These are phyloP conservation scores for Lactifluus rugatus DNA, from an alignment of 768 basidiomycete species.

Conservation along the genomic window DNA sequence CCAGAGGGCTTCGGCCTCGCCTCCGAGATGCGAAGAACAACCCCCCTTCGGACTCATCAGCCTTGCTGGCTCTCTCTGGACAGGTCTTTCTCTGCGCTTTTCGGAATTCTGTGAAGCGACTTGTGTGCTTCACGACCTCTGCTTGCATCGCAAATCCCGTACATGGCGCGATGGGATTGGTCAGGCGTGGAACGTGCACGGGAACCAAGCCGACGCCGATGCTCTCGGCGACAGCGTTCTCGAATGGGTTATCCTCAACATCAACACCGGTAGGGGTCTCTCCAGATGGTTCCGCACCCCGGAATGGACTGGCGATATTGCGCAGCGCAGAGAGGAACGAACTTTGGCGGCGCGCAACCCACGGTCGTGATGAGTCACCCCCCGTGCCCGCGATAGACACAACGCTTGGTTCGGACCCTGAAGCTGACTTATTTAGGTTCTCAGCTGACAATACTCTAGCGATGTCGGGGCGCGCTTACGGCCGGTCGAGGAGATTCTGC, in stretches of 20 bases:
- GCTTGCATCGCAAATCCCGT: conserved; percentile 16
- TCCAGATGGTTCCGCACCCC: conserved; percentile 1
- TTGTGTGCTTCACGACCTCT: conserved; percentile 12
- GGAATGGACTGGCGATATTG: conserved; percentile 2
- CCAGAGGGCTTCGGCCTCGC: background rate
- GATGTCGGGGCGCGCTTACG: background rate
- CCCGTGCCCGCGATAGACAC: background rate
- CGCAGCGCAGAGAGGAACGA: background rate
- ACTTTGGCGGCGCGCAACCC: background rate
- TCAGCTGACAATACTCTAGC: background rate
- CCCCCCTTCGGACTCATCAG: conserved; percentile 1
- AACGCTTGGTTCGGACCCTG: background rate
- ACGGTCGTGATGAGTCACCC: background rate
- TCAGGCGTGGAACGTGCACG: conserved; percentile 9
- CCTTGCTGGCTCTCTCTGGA: background rate
- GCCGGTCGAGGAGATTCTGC: background rate
- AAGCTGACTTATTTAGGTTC: background rate
- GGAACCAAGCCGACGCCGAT: conserved; percentile 12
- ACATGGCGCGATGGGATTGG: conserved; percentile 17
- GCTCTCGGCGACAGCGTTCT: background rate
- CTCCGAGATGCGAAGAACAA: conserved; percentile 14
- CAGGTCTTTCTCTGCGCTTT: background rate
- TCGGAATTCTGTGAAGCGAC: conserved; percentile 5
- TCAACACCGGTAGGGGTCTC: conserved; percentile 1
- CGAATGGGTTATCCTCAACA: conserved; percentile 11